Conservation (phyloP, 2,329 filamentous ascomycete species). For the Aureobasidium namibiae region DNA sequence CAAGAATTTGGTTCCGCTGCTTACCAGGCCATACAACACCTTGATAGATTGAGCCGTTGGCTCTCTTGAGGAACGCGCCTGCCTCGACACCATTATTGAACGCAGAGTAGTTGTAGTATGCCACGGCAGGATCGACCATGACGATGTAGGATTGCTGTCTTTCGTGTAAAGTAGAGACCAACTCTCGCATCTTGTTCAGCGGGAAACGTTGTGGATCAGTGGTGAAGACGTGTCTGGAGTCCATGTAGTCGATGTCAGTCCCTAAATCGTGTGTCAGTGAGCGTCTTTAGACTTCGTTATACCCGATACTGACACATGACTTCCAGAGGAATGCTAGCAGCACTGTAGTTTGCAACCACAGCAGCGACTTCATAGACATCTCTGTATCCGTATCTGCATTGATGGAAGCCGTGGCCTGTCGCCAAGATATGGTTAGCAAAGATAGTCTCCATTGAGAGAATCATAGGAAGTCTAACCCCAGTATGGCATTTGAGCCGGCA, state of each 20-base stretch:
- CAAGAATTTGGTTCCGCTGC: neutral
- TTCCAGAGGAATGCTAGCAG: constrained; percentile 58
- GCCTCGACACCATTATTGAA: constrained; percentile 55
- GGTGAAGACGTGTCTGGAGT: constrained; percentile 51
- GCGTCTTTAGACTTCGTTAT: neutral
- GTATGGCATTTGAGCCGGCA: constrained; percentile 43
- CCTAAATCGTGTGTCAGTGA: constrained; percentile 3
- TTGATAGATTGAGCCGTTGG: constrained; percentile 48
- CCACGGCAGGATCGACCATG: constrained; percentile 66
- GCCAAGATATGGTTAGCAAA: neutral
- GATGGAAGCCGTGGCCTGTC: constrained; percentile 44
- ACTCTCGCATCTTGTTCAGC: constrained; percentile 52
- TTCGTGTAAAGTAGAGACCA: constrained; percentile 51
- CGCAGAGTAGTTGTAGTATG: constrained; percentile 40
- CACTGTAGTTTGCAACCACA: constrained; percentile 59
- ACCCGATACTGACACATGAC: constrained; percentile 41
- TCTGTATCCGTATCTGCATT: constrained; percentile 40
- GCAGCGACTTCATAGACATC: constrained; percentile 59
- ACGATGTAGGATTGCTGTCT: constrained; percentile 36
- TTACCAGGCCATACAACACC: constrained; percentile 69
- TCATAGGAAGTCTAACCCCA: constrained; percentile 18
- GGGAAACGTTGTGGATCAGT: constrained; percentile 58
- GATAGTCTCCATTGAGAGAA: too few species aligned
- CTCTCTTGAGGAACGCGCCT: constrained; percentile 44
- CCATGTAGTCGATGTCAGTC: constrained; percentile 36